Evolutionary conservation across 306 rosid genomes (phyloP).

Genomic region (Pyrus communis): DNA sequence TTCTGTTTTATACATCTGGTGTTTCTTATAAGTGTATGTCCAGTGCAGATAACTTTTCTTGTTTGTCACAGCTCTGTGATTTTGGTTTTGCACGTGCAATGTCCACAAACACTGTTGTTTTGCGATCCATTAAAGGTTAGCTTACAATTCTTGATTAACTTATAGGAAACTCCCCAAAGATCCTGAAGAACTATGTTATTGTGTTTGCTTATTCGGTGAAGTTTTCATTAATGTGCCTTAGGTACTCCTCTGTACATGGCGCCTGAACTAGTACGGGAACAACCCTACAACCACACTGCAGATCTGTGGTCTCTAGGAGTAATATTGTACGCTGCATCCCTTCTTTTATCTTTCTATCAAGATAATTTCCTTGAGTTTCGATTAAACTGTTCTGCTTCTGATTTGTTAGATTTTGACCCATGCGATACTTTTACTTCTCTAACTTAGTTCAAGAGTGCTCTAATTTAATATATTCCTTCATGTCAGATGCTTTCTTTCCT

Average conservation of each 20-base stretch:
- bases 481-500: background rate
- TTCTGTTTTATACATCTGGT: background rate
- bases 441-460: background rate
- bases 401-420: background rate
- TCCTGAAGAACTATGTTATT: background rate
- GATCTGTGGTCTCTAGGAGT: conserved; percentile 99
- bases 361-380: conserved; percentile 15
- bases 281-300: conserved; percentile 93
- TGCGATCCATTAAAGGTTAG: conserved; percentile 93
- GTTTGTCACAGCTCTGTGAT: conserved; percentile 78
- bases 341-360: background rate
- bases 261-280: conserved; percentile 95
- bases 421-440: conserved; percentile 7
- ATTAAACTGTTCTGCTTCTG: background rate
- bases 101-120: conserved; percentile 95
- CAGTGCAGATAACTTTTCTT: background rate
- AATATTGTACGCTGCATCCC: conserved; percentile 57
- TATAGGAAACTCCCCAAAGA: conserved; percentile 4
- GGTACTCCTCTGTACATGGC: conserved; percentile 99
- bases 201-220: background rate
- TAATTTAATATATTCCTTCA: background rate
- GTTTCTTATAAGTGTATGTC: background rate
- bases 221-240: conserved; percentile 16
- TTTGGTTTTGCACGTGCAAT: conserved; percentile 99
- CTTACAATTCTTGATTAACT: conserved; percentile 6